Evolutionary conservation across 129 eudicot species (phyloP).

Genomic region (Flaveria brownii): DNA sequence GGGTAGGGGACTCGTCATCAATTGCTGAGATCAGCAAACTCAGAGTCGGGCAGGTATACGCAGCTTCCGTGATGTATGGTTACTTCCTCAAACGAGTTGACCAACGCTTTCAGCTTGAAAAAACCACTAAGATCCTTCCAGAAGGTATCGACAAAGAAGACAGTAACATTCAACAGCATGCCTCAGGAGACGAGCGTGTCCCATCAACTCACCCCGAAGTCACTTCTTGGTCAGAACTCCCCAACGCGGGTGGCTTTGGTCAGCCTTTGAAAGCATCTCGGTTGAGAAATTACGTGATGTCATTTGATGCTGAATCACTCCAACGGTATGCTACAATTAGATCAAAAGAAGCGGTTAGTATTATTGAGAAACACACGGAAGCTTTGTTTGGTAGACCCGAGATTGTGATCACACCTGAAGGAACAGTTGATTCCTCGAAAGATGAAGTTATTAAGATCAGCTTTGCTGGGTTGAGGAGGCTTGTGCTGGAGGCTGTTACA

Average conservation of each 20-base stretch:
- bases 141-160: constrained; percentile 41
- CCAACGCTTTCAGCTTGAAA: constrained; percentile 90
- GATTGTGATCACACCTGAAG: constrained; percentile 71
- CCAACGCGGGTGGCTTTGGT: constrained; percentile 50
- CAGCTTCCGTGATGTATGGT: constrained; percentile 89
- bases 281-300: constrained; percentile 77
- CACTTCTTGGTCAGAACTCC: constrained; percentile 52
- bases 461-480: constrained; percentile 75
- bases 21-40: constrained; percentile 77
- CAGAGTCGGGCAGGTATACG: constrained; percentile 83
- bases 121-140: constrained; percentile 68
- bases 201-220: constrained; percentile 65
- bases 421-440: constrained; percentile 72
- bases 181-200: constrained; percentile 37
- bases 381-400: constrained; percentile 95
- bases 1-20: constrained; percentile 50
- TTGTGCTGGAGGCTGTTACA: constrained; percentile 92
- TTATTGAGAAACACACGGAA: constrained; percentile 92
- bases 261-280: constrained; percentile 61
- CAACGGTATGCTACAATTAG: constrained; percentile 79
- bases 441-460: constrained; percentile 80
- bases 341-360: constrained; percentile 78
- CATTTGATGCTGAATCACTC: constrained; percentile 82
- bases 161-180: constrained; percentile 33
- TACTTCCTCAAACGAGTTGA: constrained; percentile 82